Conservation (phyloP, 805 yeast genomes). For the Komagataella phaffii region DNA sequence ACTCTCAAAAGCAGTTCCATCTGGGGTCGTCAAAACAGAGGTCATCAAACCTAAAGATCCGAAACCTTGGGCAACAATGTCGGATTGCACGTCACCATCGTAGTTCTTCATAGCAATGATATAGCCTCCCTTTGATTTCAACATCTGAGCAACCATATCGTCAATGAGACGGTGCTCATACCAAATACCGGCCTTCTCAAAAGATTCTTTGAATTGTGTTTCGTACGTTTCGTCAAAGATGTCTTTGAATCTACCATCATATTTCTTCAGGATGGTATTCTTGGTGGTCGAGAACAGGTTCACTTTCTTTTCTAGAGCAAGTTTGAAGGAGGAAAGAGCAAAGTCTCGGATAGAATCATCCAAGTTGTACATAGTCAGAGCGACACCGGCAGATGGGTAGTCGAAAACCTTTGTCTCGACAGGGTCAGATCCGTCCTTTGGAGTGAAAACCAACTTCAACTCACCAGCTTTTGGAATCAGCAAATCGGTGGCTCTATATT, state of each 20-base stretch:
- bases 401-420: constrained; percentile 50
- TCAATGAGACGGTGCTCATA: constrained; percentile 94
- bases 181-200: constrained; percentile 80
- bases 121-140: constrained; percentile 89
- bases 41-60: constrained; percentile 97
- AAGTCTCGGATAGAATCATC: constrained; percentile 81
- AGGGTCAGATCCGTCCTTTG: constrained; percentile 45
- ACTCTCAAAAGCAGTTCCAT: constrained; percentile 87
- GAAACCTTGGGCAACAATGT: constrained; percentile 95
- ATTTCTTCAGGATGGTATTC: constrained; percentile 86
- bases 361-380: constrained; percentile 90
- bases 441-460: constrained; percentile 65
- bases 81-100: constrained; percentile 96
- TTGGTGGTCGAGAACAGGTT: constrained; percentile 84
- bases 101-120: constrained; percentile 95
- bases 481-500: constrained; percentile 85
- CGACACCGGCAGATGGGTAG: constrained; percentile 66
- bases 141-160: constrained; percentile 98
- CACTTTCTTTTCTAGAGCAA: constrained; percentile 68
- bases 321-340: constrained; percentile 84
- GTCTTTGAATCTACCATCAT: constrained; percentile 94
- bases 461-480: constrained; percentile 72
- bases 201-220: constrained; percentile 48
- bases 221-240: constrained; percentile 77
- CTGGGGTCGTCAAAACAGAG: constrained; percentile 92